These are phyloP conservation scores for Pichia sp. DNA, from an alignment of 1,139 yeast genomes.

Conservation along the genomic window DNA sequence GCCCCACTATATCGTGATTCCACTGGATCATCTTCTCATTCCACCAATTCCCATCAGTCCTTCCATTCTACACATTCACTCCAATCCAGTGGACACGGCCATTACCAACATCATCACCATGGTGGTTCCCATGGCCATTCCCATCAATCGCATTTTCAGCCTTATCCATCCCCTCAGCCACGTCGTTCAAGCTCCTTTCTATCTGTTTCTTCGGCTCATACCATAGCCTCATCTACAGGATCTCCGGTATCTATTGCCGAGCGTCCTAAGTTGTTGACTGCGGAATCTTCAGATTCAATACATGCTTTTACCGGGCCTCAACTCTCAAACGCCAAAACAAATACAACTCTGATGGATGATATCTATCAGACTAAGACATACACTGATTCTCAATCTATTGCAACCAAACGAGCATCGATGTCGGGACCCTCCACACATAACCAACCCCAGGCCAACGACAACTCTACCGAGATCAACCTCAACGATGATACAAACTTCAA, in stretches of 20 bases:
- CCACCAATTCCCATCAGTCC: conserved; percentile 16
- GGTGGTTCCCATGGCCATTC: conserved; percentile 24
- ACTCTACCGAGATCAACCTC: not conserved
- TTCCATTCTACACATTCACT: conserved; percentile 13
- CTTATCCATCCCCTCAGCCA: conserved; percentile 26
- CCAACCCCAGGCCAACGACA: not conserved
- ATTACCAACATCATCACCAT: conserved; percentile 21
- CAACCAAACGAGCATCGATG: not conserved
- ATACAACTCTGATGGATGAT: conserved; percentile 32
- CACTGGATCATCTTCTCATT: conserved; percentile 28
- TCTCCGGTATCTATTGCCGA: conserved; percentile 24
- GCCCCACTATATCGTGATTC: conserved; percentile 12
- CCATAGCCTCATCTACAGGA: conserved; percentile 23
- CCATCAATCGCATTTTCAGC: conserved; percentile 29
- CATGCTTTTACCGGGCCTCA: conserved; percentile 23
- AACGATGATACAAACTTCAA: not conserved
- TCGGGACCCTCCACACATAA: not conserved
- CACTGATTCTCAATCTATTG: conserved; percentile 23
- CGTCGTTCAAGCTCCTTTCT: conserved; percentile 30
- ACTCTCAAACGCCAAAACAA: conserved; percentile 30
- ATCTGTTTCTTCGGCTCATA: conserved; percentile 28
- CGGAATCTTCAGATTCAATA: conserved; percentile 25
- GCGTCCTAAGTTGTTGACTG: conserved; percentile 27
- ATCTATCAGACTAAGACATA: conserved; percentile 31
- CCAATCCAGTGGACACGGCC: conserved; percentile 1